These are phyloP conservation scores for Umbellularia californica DNA, from an alignment of 164 flowering plant species.

Conservation along the genomic window DNA sequence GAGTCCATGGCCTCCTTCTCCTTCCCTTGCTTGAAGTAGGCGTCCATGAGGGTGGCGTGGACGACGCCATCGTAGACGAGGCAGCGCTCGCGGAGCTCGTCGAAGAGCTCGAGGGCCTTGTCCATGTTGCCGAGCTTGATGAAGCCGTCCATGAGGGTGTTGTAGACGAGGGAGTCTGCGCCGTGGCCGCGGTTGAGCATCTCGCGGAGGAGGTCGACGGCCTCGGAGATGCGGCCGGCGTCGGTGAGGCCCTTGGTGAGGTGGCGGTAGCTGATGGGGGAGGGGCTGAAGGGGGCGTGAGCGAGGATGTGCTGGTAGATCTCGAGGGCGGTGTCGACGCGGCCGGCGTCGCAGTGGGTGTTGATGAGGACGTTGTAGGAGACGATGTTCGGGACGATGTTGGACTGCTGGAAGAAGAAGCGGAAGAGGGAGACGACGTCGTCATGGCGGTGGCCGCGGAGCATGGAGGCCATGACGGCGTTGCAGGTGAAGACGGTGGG, in stretches of 20 bases:
- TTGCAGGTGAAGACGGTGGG: slow-evolving; percentile 92
- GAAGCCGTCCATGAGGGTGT: slow-evolving; percentile 60
- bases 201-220: slow-evolving; percentile 55
- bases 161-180: slow-evolving; percentile 73
- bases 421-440: slow-evolving; percentile 61
- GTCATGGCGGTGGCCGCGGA: slow-evolving; percentile 43
- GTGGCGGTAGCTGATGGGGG: slow-evolving; percentile 57
- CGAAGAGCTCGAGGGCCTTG: slow-evolving; percentile 72
- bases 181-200: slow-evolving; percentile 73
- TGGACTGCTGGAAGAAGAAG: slow-evolving; percentile 50
- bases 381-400: slow-evolving; percentile 68
- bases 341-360: slow-evolving; percentile 53
- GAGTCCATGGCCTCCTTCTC: slow-evolving; percentile 76
- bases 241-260: slow-evolving; percentile 68
- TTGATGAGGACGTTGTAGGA: slow-evolving; percentile 65
- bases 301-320: slow-evolving; percentile 46
- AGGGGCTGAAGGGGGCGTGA: slow-evolving; percentile 69
- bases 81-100: slow-evolving; percentile 69
- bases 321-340: slow-evolving; percentile 46
- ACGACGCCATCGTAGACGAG: slow-evolving; percentile 75
- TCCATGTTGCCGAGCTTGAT: slow-evolving; percentile 47
- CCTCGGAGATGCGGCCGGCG: slow-evolving; percentile 52
- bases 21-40: slow-evolving; percentile 55
- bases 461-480: slow-evolving; percentile 73
- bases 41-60: slow-evolving; percentile 67